phyloP scores from a whole-genome alignment of 352 stramenopile genomes.

The Phytophthora kernoviae region DNA sequence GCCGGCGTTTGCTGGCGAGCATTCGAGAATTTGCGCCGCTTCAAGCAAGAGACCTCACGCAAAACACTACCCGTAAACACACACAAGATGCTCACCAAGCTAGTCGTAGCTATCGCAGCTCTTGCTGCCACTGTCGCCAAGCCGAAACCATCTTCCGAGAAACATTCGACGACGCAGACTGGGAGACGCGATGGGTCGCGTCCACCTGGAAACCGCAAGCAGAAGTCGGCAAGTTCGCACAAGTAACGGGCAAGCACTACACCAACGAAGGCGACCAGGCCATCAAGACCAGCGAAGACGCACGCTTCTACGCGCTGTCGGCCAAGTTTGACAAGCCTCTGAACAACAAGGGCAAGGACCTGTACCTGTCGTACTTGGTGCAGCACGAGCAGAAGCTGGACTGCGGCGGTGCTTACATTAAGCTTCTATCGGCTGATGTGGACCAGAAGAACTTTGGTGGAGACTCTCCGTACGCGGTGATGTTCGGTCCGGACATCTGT shows the following conservation, averaged over 20 bases:
- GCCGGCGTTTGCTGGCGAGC: too few species aligned
- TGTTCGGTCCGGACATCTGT: constrained; percentile 99
- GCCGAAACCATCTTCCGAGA: constrained; percentile 94
- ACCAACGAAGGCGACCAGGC: constrained; percentile 91
- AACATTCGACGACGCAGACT: constrained; percentile 92
- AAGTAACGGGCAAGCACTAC: constrained; percentile 94
- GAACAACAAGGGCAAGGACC: constrained; percentile 90
- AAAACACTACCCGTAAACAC: not conserved
- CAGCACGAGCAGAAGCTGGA: constrained; percentile 99
- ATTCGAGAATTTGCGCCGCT: constrained; percentile 40
- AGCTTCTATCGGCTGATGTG: constrained; percentile 94
- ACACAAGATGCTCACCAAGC: constrained; percentile 66
- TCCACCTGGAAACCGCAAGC: constrained; percentile 93
- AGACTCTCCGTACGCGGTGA: constrained; percentile 95
- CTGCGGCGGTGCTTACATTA: constrained; percentile 99
- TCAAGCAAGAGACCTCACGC: constrained; percentile 21
- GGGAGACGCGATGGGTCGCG: constrained; percentile 81
- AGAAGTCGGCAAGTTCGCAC: constrained; percentile 96
- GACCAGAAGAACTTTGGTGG: constrained; percentile 94
- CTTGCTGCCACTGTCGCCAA: constrained; percentile 54
- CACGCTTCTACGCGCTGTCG: constrained; percentile 97
- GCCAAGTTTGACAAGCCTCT: constrained; percentile 90
- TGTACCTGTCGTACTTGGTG: constrained; percentile 97
- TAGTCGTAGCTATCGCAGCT: constrained; percentile 58
- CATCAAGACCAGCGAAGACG: constrained; percentile 95